phyloP scores from a whole-genome alignment of 352 stramenopile species.

The Phytophthora crassamura region DNA sequence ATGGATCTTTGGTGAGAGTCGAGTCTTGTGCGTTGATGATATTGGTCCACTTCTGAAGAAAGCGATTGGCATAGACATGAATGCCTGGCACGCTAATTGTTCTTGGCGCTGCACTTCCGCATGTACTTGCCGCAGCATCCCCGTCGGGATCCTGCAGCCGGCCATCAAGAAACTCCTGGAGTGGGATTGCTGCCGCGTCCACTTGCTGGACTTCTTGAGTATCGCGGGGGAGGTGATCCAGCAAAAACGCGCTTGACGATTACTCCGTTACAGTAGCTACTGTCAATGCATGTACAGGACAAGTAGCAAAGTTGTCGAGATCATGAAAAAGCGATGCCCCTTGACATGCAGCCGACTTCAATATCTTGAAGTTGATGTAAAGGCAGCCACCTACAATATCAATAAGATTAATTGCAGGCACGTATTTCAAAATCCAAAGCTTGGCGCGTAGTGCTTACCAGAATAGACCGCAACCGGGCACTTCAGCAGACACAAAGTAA shows the following conservation, averaged over 20 bases:
- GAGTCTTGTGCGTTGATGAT: background rate
- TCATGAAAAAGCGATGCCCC: conserved; percentile 7
- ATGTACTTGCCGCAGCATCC: too few relatives aligned
- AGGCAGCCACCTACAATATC: conserved; percentile 11
- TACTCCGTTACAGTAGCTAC: conserved; percentile 8
- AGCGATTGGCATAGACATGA: conserved; percentile 6
- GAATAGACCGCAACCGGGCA: conserved; percentile 9
- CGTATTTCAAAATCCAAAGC: too few relatives aligned
- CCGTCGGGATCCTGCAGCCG: background rate
- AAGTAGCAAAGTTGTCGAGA: background rate
- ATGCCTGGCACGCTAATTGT: conserved; percentile 1
- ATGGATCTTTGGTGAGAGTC: background rate
- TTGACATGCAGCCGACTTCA: conserved; percentile 10
- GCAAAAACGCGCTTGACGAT: conserved; percentile 1
- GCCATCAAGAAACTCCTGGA: background rate
- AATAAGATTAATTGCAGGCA: background rate
- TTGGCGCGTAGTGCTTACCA: too few relatives aligned
- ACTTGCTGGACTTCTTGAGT: background rate
- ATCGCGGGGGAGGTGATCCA: conserved; percentile 2
- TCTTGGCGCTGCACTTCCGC: too few relatives aligned
- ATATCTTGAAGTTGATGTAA: conserved; percentile 9
- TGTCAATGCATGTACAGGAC: conserved; percentile 3
- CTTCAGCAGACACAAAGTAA: conserved; percentile 1
- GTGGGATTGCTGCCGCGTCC: background rate
- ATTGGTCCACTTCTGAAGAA: background rate